Evolutionary conservation across 129 eudicot genomes (phyloP).

Genomic region (Saposhnikovia divaricata): DNA sequence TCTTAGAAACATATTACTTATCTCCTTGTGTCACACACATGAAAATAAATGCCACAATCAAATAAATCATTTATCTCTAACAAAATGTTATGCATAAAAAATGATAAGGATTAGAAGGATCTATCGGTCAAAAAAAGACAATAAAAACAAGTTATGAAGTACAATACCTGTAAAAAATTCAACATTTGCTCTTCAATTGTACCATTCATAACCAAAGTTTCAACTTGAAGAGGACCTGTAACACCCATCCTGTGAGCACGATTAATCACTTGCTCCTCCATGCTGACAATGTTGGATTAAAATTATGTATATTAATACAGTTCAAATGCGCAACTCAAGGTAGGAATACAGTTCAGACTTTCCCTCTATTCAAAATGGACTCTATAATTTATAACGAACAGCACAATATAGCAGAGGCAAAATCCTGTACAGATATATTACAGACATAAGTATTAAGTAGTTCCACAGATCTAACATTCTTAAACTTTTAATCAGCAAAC

Average conservation of each 20-base stretch:
- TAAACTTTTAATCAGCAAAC: not conserved
- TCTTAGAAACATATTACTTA: not conserved
- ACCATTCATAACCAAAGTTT: conserved; percentile 92
- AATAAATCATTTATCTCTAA: not conserved
- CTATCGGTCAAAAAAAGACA: not conserved
- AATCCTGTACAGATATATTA: not conserved
- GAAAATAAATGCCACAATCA: not conserved
- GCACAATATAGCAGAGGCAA: not conserved
- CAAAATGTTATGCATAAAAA: not conserved
- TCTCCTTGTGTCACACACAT: not conserved
- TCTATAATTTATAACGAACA: not conserved
- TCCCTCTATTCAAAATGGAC: not conserved
- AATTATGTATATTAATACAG: not conserved
- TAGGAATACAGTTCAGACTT: not conserved
- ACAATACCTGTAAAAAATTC: conserved; percentile 64
- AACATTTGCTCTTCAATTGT: conserved; percentile 96
- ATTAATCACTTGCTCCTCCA: conserved; percentile 99
- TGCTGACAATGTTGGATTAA: conserved; percentile 34
- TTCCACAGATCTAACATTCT: not conserved
- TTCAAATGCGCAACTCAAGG: not conserved
- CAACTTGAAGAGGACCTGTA: conserved; percentile 77
- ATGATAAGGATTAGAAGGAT: not conserved
- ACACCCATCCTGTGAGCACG: conserved; percentile 99
- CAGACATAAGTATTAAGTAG: not conserved
- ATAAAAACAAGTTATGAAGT: not conserved